Evolutionary conservation across 805 yeast genomes (phyloP), one percentile per base, ranked within the genome.

Genomic region (Starmera pachycereana): DNA sequence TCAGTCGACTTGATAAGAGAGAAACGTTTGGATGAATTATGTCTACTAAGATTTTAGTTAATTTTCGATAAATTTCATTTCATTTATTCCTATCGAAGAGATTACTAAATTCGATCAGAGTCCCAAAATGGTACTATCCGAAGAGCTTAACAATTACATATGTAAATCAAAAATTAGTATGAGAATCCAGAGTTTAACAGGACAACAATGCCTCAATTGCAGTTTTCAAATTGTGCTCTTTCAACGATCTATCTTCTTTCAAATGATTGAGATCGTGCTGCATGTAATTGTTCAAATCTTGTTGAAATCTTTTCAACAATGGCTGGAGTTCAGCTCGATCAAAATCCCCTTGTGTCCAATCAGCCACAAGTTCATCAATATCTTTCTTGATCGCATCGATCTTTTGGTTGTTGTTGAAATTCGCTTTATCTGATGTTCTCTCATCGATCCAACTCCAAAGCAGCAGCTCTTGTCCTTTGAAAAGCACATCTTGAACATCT

Each of bases 361-460:
- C 43, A 8, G 40, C 35, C 2, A 54, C 43, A 14, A 54, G 28
- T 4, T 8, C n/a, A 31, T 53, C 57, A 33, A 54, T 44, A 29
- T 54, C 57, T 12, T 41, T 37, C 31, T 48, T 40, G 4, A 49
- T 18, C 0, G 29, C 22, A 3, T n/a, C 13, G 1, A 40, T 37
- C 25, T 39, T 45, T 8, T 37, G 39, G 29, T 36, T 29, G 8
- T 36, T 39, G 1, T 44, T 19, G 6, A 44, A 39, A 31, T 43
- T 30, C 7, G 41, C 14, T 13, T 36, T 40, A 2, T 46, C 48
- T 4, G n/a, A 22, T 9, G 51, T 48, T 19, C 57, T 37, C 25
- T 65, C 56, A 19, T 54, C 57, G 16, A 54, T 49, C 59, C 59
- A 54, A 34, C 41, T 44, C 59, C 59, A 54, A 4, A 54, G 19